Evolutionary conservation across 2,329 filamentous ascomycete species (phyloP).

Genomic region (Nemania sp.): DNA sequence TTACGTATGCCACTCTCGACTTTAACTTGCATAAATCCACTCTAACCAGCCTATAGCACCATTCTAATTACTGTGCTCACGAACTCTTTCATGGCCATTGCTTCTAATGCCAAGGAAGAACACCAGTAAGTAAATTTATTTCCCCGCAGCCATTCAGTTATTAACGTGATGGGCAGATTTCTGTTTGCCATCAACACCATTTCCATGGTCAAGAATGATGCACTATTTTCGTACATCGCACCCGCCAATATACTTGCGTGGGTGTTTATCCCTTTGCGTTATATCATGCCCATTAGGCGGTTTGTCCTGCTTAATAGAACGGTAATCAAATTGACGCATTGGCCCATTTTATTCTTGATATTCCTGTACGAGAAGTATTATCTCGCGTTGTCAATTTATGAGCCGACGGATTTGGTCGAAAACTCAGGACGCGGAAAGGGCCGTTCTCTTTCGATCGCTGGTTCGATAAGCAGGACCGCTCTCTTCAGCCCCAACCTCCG

Average conservation of each 20-base stretch:
- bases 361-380: constrained; percentile 85
- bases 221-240: constrained; percentile 89
- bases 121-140: constrained; percentile 62
- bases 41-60: constrained; percentile 56
- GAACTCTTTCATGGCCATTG: constrained; percentile 94
- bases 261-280: constrained; percentile 82
- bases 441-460: constrained; percentile 60
- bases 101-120: constrained; percentile 90
- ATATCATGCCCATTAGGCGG: constrained; percentile 74
- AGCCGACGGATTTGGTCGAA: constrained; percentile 85
- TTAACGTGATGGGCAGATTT: constrained; percentile 55
- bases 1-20: constrained; percentile 59
- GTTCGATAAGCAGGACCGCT: constrained; percentile 59
- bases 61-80: constrained; percentile 95
- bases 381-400: constrained; percentile 75
- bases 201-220: constrained; percentile 98
- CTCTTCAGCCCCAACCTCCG: constrained; percentile 75
- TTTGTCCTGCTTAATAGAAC: constrained; percentile 89
- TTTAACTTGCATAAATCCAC: neutral
- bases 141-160: neutral
- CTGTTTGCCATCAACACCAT: constrained; percentile 96
- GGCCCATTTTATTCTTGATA: constrained; percentile 84
- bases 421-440: constrained; percentile 58
- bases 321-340: constrained; percentile 88
- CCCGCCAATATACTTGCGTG: constrained; percentile 91